Base-by-base conservation (phyloP, 2,329 filamentous ascomycete species). In the Exophiala phaeomuriformis region DNA sequence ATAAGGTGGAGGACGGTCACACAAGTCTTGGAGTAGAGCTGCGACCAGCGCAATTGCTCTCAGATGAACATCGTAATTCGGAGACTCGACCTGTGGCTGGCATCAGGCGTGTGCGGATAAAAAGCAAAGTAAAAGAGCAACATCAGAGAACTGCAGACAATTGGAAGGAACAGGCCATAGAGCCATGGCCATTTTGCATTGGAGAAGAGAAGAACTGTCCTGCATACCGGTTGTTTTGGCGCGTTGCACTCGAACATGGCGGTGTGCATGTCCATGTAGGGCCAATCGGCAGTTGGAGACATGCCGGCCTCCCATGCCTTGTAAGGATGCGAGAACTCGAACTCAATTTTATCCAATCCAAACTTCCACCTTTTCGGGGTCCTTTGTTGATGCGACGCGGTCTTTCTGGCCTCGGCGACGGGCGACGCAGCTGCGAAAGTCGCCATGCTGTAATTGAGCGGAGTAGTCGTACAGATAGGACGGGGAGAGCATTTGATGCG, bases 271-370 rank as follows among this genome's bases (percentile, higher is more conserved):
- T 47, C 36, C 12, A 28, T 27, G 55, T 55, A 51, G 67, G 64
- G 71, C 61, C 64, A 64, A 61, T 63, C 63, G 55, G 66, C 64
- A 57, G 67, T 67, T 52, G 64, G 54, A 60, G 58, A 12, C 32
- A 48, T 30, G 19, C 47, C 51, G 49, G 49, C 63, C 62, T 67
- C 64, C 65, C 64, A 65, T 65, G 66, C 51, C 41, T 58, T 46
- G 43, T 35, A 49, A 52, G 33, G 49, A 52, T 45, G 47, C 49
- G 52, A 68, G 64, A 65, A 53, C 48, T 64, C 65, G 55, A 65
- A 55, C 48, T 64, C 65, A 56, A 62, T 62, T 51, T 75, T 71
- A 75, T 66, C 69, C 72, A 65, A 72, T 64, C 66, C 70, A 72
- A 66, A 73, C 69, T 62, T 73, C 68, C 61, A 67, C 64, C 56